Evolutionary conservation across 2,329 filamentous ascomycete genomes (phyloP).

Genomic region (Pseudogymnoascus sp.): DNA sequence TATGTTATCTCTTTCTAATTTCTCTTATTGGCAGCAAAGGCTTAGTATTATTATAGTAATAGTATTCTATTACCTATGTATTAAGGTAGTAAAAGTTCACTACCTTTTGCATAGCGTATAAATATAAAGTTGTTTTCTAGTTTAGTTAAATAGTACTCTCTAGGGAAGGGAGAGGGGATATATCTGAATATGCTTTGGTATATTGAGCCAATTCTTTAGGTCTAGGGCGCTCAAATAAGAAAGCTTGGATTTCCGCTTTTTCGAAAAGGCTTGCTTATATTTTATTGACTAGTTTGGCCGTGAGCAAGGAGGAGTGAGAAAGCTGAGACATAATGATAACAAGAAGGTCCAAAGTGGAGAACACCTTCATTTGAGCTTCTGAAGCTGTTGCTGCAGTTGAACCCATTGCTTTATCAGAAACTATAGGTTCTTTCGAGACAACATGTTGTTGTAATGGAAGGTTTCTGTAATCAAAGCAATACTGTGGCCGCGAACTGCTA

Average conservation of each 20-base stretch:
- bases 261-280: slow-evolving; percentile 9
- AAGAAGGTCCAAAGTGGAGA: slow-evolving; percentile 10
- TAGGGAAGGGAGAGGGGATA: not conserved
- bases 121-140: no score
- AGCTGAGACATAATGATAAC: slow-evolving; percentile 12
- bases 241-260: slow-evolving; percentile 10
- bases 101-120: no score
- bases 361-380: slow-evolving; percentile 10
- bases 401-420: not conserved
- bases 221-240: slow-evolving; percentile 12
- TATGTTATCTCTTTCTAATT: no score
- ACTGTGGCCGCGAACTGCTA: not conserved
- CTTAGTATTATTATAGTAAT: no score
- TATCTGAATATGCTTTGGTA: slow-evolving; percentile 11
- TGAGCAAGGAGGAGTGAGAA: slow-evolving; percentile 12
- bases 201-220: slow-evolving; percentile 11
- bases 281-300: slow-evolving; percentile 11
- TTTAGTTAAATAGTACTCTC: no score
- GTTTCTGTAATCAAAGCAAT: not conserved
- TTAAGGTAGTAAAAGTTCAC: no score
- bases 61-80: no score
- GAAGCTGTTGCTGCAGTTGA: not conserved
- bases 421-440: not conserved
- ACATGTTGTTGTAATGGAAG: not conserved
- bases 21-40: no score